Evolutionary conservation across 2,329 filamentous ascomycete species (phyloP), one percentile per base, ranked within the genome.

Genomic region (Aspergillus pseudonomiae): DNA sequence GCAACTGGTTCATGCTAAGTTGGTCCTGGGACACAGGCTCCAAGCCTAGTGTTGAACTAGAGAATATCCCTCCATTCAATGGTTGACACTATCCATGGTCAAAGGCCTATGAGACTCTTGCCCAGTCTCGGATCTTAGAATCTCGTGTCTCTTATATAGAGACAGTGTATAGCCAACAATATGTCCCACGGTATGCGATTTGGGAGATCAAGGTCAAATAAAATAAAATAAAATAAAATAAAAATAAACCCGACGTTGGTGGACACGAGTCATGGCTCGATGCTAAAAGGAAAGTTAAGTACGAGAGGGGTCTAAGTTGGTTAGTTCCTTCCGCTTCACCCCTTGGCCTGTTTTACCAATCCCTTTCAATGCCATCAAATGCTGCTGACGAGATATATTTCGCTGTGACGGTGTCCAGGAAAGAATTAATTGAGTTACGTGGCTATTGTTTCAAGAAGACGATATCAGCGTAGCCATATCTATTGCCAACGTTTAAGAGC

Each of bases 261-360:
- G 32, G 32, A n/a, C 52, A 54, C 52, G 52, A 54, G 52, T 54
- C 52, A 54, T 54, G 52, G 28, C 19, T 24, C 9, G 52, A 54
- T 11, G 30, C 52, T 54, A 54, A 24, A 28, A 16, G 46, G 46
- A 30, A 52, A 36, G 52, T 54, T 24, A 36, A 54, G 52, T 39
- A 55, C 32, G 52, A 39, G 32, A 28, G 11, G 12, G 45, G 12
- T 16, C 12, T 14, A n/a, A 39, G 32, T 24, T 55, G 28, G 52
- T 55, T 36, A 36, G 34, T 36, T 36, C 34, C 14, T 36, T 36
- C 6, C 10, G 34, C 34, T 36, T 36, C 34, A 54, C 46, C 24
- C 46, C 46, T 30, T 52, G 26, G 26, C 14, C 30, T n/a, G 16
- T 30, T n/a, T 52, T 19, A 5, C 14, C 14, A 4, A 28, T n/a